Evolutionary conservation across 1,284 basidiomycete genomes (phyloP), one percentile per base, ranked within the genome.

Genomic region (Cutaneotrichosporon curvatum): DNA sequence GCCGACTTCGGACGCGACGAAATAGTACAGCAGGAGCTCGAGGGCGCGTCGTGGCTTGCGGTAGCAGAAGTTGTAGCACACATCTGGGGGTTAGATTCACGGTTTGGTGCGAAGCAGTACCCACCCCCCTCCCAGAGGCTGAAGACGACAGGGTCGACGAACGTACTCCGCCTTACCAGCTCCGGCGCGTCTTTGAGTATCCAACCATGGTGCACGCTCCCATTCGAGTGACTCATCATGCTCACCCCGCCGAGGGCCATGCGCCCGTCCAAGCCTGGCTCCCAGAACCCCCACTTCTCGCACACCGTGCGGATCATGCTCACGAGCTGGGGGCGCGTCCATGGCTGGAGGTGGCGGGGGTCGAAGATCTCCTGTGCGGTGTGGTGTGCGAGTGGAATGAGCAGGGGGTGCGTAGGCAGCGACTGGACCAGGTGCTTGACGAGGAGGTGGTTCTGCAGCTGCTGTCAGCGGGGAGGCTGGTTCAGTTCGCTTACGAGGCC

Each of bases 21-120:
- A 91, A 68, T 88, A 94, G 41, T 82, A 81, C 75, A 90, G 81
- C 38, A 91, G 58, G 15, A 89, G 74, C 53, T 91, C 83, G 36
- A 87, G 68, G 4, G 81, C 82, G 83, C 87, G 56, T 19, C 46
- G 37, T 72, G 82, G 55, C 40, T 74, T 76, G 10, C 81, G 77
- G 68, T 91, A 90, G 40, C 88, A 73, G 67, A 91, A 92, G 62
- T 87, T 88, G 72, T 84, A 85, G 68, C 87, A 90, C 15, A 91
- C 81, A 67, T 90, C 87, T 83, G 60, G 7, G 15, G n/a, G n/a
- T n/a, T n/a, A n/a, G n/a, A n/a, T n/a, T n/a, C n/a, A n/a, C n/a
- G n/a, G n/a, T n/a, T n/a, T n/a, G n/a, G n/a, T n/a, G n/a, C n/a
- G n/a, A n/a, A n/a, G n/a, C n/a, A n/a, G n/a, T 9, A 68, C 76